Conservation (phyloP, 2,329 filamentous ascomycete genomes). For the Colletotrichum sp. region DNA sequence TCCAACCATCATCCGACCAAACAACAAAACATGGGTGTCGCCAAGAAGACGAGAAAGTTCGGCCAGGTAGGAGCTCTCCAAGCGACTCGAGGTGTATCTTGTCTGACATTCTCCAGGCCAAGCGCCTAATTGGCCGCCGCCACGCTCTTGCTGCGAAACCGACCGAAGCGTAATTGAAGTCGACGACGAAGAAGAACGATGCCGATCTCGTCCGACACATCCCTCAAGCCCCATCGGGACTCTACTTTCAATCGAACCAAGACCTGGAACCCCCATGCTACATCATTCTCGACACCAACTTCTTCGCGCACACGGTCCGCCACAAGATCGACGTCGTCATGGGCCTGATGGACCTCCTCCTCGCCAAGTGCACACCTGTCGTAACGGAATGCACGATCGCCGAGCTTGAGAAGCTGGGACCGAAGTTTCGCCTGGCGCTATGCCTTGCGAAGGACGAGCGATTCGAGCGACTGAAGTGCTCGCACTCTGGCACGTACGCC, state of each 20-base stretch:
- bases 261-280: background rate
- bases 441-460: background rate
- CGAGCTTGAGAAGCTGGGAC: background rate
- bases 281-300: background rate
- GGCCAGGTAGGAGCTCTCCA: background rate
- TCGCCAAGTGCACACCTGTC: background rate
- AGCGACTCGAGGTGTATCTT: rapidly evolving
- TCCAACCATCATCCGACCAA: background rate
- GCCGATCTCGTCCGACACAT: background rate
- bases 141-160: background rate
- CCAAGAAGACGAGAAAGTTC: background rate
- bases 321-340: background rate
- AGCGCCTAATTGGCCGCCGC: background rate
- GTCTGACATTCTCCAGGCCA: background rate
- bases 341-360: background rate
- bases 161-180: background rate
- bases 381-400: background rate
- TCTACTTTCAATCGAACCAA: background rate
- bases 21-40: background rate
- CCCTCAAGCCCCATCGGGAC: background rate
- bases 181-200: background rate
- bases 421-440: background rate
- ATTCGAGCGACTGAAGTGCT: background rate
- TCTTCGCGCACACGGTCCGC: background rate
- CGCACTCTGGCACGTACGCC: background rate